Evolutionary conservation across 768 basidiomycete genomes (phyloP).

Genomic region (Amanita phalloides): DNA sequence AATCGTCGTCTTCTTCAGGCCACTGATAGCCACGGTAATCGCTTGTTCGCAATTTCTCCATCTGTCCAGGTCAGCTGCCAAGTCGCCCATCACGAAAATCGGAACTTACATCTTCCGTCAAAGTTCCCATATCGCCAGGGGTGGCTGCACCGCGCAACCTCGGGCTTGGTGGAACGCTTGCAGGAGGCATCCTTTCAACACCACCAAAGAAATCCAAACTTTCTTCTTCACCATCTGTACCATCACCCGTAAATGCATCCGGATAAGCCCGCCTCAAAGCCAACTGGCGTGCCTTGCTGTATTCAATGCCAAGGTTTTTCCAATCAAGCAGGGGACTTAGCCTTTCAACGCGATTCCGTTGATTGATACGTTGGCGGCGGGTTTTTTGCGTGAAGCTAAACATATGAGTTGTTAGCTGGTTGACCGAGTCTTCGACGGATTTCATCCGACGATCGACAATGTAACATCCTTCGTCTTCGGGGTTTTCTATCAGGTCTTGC

Average conservation of each 20-base stretch:
- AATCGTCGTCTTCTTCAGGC: conserved; percentile 81
- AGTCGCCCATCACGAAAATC: not conserved
- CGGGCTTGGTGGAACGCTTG: conserved; percentile 84
- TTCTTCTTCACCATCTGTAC: conserved; percentile 31
- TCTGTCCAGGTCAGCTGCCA: conserved; percentile 25
- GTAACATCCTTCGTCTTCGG: conserved; percentile 92
- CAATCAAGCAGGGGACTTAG: conserved; percentile 90
- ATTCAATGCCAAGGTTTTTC: conserved; percentile 97
- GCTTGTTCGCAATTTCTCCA: conserved; percentile 81
- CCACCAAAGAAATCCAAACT: conserved; percentile 40
- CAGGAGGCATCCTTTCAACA: conserved; percentile 57
- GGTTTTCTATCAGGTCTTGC: conserved; percentile 94
- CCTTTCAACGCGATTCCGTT: conserved; percentile 95
- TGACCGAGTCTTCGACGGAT: conserved; percentile 86
- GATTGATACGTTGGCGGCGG: conserved; percentile 95
- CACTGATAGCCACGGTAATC: conserved; percentile 63
- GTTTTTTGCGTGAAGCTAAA: conserved; percentile 71
- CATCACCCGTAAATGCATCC: conserved; percentile 60
- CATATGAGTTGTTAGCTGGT: conserved; percentile 69
- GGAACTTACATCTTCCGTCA: conserved; percentile 65
- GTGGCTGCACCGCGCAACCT: conserved; percentile 79
- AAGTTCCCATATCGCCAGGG: conserved; percentile 86
- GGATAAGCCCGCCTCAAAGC: conserved; percentile 92
- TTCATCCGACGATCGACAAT: conserved; percentile 89
- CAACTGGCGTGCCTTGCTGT: conserved; percentile 89